phyloP scores from a whole-genome alignment of 441 rosid genomes.

The Eutrema salsugineum region DNA sequence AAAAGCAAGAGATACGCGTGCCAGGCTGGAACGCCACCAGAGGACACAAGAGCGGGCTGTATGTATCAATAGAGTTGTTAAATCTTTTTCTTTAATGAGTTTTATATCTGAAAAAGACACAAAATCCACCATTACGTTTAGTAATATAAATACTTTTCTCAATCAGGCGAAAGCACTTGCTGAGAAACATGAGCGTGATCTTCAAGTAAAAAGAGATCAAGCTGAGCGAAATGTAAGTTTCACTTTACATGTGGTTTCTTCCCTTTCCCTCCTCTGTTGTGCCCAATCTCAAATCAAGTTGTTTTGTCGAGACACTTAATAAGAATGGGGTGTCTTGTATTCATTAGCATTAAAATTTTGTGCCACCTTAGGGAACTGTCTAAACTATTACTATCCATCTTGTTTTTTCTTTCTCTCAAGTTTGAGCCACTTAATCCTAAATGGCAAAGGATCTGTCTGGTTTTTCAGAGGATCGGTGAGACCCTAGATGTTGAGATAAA shows the following conservation, averaged over 20 bases:
- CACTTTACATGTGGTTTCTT: not conserved
- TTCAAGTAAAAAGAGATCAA: conserved; percentile 82
- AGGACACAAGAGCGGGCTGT: conserved; percentile 99
- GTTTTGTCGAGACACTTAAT: not conserved
- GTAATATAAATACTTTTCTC: not conserved
- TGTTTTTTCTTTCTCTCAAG: not conserved
- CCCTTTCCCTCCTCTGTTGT: no score
- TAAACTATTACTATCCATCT: not conserved
- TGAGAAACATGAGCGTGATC: conserved; percentile 92
- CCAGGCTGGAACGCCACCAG: conserved; percentile 92
- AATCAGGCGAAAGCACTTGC: conserved; percentile 88
- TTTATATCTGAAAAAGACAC: not conserved
- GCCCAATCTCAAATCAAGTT: not conserved
- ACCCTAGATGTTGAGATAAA: conserved; percentile 82
- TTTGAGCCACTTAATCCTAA: no score
- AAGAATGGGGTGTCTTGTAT: not conserved
- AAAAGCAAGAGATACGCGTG: conserved; percentile 80
- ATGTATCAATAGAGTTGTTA: conserved; percentile 22
- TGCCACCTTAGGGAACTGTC: not conserved
- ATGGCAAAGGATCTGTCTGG: no score
- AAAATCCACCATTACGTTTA: not conserved
- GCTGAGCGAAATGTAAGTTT: conserved; percentile 90
- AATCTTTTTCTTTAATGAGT: not conserved
- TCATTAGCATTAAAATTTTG: not conserved
- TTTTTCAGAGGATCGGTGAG: conserved; percentile 23